These are phyloP conservation scores for Phaseolus lunatus DNA, from an alignment of 306 rosid genomes.

Conservation along the genomic window DNA sequence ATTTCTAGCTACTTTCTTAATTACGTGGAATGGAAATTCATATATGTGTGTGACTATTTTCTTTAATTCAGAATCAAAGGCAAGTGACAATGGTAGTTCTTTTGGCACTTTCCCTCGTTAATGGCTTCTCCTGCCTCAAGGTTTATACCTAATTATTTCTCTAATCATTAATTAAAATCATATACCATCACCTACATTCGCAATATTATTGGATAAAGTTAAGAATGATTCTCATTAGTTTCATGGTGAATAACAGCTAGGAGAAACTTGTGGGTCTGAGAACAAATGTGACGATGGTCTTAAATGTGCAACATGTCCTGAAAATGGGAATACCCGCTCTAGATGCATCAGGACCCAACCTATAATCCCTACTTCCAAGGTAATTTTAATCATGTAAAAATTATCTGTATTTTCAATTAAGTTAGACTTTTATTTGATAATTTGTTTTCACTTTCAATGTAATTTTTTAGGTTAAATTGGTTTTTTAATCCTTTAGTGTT, in stretches of 20 bases:
- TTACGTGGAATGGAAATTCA: neutral
- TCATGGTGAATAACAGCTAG: slow-evolving; percentile 52
- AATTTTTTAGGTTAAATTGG: neutral
- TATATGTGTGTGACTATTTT: neutral
- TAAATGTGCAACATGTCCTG: slow-evolving; percentile 61
- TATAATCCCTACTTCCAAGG: slow-evolving; percentile 64
- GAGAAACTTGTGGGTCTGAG: slow-evolving; percentile 72
- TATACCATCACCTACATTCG: neutral
- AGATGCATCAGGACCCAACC: slow-evolving; percentile 77
- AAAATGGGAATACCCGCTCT: slow-evolving; percentile 76
- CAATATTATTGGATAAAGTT: neutral
- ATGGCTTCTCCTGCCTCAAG: slow-evolving; percentile 57
- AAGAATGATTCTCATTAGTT: neutral
- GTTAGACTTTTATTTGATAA: neutral
- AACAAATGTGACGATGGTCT: slow-evolving; percentile 66
- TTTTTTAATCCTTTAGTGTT: neutral
- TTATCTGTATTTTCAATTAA: neutral
- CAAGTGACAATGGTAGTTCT: slow-evolving; percentile 44
- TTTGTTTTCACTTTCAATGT: neutral
- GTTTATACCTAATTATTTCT: slow-evolving; percentile 37
- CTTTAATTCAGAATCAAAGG: slow-evolving; percentile 1
- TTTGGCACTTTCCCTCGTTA: slow-evolving; percentile 51
- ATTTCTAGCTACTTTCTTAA: neutral
- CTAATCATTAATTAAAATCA: neutral
- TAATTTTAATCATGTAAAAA: neutral